Evolutionary conservation across 345 rosid genomes (phyloP).

Genomic region (Excoecaria cochinchinensis): DNA sequence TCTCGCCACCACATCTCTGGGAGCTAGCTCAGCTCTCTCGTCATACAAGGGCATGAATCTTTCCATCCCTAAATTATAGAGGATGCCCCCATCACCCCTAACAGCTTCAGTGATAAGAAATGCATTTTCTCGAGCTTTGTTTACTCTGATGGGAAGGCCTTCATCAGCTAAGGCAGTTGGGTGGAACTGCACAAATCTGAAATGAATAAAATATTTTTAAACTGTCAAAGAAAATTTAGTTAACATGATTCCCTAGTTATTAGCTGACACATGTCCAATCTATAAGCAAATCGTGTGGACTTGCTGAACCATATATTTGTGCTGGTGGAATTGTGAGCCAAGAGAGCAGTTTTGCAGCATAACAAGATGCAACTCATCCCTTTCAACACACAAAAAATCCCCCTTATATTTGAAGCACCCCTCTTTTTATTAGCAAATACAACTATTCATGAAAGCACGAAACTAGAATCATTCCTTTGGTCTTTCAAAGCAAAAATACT

Average conservation of each 20-base stretch:
- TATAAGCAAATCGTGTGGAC: not conserved
- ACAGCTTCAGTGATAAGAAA: no score
- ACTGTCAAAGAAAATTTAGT: slow-evolving; percentile 5
- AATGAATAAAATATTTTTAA: slow-evolving; percentile 6
- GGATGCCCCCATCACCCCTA: no score
- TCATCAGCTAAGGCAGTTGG: slow-evolving; percentile 97
- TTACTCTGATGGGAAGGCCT: slow-evolving; percentile 96
- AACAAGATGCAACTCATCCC: not conserved
- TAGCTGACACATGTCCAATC: not conserved
- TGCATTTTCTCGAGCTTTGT: no score
- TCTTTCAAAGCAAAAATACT: not conserved
- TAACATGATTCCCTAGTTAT: slow-evolving; percentile 1
- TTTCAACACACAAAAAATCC: not conserved
- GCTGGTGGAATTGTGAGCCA: not conserved
- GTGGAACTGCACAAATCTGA: slow-evolving; percentile 96
- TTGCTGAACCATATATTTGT: not conserved
- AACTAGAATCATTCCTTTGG: not conserved
- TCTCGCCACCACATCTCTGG: no score
- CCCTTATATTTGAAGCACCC: no score
- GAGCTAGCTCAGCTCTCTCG: no score
- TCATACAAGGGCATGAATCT: no score
- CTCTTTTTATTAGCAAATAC: not conserved
- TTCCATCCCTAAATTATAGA: no score
- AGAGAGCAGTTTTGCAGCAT: not conserved
- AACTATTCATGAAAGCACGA: not conserved